Conservation (phyloP, 805 yeast genomes). For the Ogataea nonfermentans region DNA sequence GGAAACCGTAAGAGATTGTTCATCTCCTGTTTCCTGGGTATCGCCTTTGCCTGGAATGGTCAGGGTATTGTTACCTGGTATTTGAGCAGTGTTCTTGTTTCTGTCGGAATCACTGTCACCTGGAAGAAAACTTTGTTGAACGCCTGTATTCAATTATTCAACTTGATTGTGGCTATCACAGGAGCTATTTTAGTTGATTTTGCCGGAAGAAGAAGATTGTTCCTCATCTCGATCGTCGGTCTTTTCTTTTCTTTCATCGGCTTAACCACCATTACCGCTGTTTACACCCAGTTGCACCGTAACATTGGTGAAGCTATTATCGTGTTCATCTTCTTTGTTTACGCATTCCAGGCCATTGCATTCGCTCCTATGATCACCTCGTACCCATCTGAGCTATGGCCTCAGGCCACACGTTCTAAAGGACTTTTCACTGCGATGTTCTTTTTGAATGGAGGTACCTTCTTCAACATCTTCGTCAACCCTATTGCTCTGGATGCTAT, state of each 20-base stretch:
- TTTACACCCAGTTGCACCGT: constrained; percentile 42
- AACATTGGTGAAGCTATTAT: constrained; percentile 47
- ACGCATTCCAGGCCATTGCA: constrained; percentile 42
- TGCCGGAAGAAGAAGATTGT: constrained; percentile 38
- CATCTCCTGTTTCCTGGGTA: constrained; percentile 29
- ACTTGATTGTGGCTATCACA: constrained; percentile 36
- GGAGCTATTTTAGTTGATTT: constrained; percentile 31
- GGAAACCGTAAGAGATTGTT: constrained; percentile 41
- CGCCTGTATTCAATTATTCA: constrained; percentile 49
- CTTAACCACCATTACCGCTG: constrained; percentile 47
- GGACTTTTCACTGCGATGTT: constrained; percentile 20
- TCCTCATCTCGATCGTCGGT: constrained; percentile 35
- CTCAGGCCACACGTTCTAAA: constrained; percentile 25
- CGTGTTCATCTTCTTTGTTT: constrained; percentile 50
- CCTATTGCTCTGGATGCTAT: constrained; percentile 39
- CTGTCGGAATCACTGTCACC: constrained; percentile 52
- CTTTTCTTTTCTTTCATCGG: constrained; percentile 40
- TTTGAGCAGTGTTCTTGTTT: constrained; percentile 43
- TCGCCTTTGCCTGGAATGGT: constrained; percentile 41
- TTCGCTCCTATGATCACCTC: constrained; percentile 46
- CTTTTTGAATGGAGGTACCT: constrained; percentile 17
- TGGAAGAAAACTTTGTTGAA: constrained; percentile 47
- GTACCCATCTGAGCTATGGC: constrained; percentile 44
- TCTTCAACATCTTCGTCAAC: constrained; percentile 35
- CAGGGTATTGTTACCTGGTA: constrained; percentile 46